Percentiles rank a stretch among this genome's conserved stretches.
These are phyloP conservation scores for Tagetes patula DNA, from an alignment of 129 eudicot species.

Conservation along the genomic window DNA sequence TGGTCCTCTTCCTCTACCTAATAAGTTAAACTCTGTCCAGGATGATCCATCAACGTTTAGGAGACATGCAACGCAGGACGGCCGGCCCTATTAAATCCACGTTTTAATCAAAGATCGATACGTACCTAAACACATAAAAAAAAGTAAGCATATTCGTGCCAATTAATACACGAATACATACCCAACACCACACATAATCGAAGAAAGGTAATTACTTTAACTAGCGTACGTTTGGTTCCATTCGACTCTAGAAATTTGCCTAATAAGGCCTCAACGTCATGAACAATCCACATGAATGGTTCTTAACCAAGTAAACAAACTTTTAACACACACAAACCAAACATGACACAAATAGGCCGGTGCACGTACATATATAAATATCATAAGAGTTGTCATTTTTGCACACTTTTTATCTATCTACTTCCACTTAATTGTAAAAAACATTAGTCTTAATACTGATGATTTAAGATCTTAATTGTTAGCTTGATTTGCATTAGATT, in stretches of 20 bases:
- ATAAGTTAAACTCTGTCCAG: slow-evolving; percentile 47
- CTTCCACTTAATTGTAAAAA: no score
- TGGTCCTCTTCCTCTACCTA: slow-evolving; percentile 45
- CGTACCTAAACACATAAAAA: neutral
- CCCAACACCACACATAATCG: slow-evolving; percentile 18
- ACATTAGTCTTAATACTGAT: neutral
- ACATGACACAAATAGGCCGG: slow-evolving; percentile 22
- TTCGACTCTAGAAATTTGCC: slow-evolving; percentile 24
- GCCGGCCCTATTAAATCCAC: slow-evolving; percentile 41
- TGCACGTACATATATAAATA: neutral
- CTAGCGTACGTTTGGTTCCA: slow-evolving; percentile 21
- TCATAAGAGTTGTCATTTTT: neutral
- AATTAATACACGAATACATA: neutral
- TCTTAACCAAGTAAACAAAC: slow-evolving; percentile 33
- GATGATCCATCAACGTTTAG: slow-evolving; percentile 43
- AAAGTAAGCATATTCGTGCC: neutral
- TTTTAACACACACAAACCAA: slow-evolving; percentile 26
- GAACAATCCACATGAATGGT: slow-evolving; percentile 36
- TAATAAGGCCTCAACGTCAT: slow-evolving; percentile 17
- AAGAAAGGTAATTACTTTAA: slow-evolving; percentile 16
- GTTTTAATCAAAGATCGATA: neutral
- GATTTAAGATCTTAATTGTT: neutral
- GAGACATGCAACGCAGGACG: slow-evolving; percentile 35
- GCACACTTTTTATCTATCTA: no score
- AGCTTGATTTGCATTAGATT: neutral